These are phyloP conservation scores for Durio zibethinus DNA, from an alignment of 345 rosid species.

Conservation along the genomic window DNA sequence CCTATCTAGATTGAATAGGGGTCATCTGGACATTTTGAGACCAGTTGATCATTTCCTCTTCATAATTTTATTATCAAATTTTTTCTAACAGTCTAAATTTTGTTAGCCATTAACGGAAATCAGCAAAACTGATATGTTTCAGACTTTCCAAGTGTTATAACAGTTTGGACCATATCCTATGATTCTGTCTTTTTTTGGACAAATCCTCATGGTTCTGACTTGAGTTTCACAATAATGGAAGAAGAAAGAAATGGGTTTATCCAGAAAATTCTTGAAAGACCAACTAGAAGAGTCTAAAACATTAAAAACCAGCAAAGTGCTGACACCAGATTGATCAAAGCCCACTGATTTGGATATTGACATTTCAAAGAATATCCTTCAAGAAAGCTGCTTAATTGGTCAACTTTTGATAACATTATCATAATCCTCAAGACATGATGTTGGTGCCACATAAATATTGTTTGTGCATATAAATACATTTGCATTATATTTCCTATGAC, in stretches of 20 bases:
- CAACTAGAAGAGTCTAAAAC: background rate
- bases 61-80: no score
- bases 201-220: no score
- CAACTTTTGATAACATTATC: conserved; percentile 10
- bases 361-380: background rate
- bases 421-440: background rate
- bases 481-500: background rate
- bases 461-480: background rate
- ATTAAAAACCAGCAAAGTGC: background rate
- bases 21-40: no score
- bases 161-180: background rate
- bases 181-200: no score
- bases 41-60: no score
- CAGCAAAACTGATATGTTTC: background rate
- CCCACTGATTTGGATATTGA: conserved; percentile 2
- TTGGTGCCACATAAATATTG: background rate
- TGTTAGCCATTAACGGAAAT: no score
- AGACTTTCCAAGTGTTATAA: background rate
- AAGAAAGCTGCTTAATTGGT: background rate
- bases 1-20: no score
- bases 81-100: no score
- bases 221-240: background rate
- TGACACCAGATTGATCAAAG: background rate
- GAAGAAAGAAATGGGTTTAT: background rate
- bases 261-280: background rate